Percentiles rank a stretch among this genome's conserved stretches.
These are phyloP conservation scores for Cornus controversa DNA, from an alignment of 148 eudicot genomes.

Conservation along the genomic window DNA sequence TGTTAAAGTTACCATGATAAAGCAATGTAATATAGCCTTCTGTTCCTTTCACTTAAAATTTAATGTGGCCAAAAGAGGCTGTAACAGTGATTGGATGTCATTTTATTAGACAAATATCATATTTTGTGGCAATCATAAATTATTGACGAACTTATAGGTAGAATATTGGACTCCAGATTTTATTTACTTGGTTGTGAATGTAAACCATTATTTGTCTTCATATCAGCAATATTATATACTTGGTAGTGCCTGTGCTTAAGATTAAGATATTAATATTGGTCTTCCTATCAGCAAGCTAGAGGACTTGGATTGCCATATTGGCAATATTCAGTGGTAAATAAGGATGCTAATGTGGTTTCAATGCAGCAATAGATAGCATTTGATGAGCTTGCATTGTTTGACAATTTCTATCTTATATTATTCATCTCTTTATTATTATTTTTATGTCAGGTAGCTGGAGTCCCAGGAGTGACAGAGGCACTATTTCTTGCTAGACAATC, in stretches of 20 bases:
- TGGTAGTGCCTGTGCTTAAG: neutral
- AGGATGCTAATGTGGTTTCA: neutral
- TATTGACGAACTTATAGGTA: neutral
- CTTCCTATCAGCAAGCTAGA: neutral
- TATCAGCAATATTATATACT: too few species aligned
- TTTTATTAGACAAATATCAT: neutral
- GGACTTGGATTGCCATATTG: neutral
- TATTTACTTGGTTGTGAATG: neutral
- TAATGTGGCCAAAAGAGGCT: neutral
- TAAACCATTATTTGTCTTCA: too few species aligned
- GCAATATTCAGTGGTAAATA: neutral
- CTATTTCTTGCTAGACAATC: conserved; percentile 80
- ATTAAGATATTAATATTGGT: neutral
- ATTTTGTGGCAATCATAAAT: neutral
- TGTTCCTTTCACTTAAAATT: neutral
- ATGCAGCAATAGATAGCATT: neutral
- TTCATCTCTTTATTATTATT: neutral
- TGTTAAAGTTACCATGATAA: neutral
- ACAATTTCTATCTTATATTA: too few species aligned
- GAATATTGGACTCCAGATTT: neutral
- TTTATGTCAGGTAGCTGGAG: conserved; percentile 76
- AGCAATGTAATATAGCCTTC: neutral
- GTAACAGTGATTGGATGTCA: neutral
- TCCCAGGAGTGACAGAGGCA: conserved; percentile 96
- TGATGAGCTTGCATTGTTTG: neutral